Evolutionary conservation across 106 monocot genomes (phyloP).

Genomic region (Dendrobium nobile): DNA sequence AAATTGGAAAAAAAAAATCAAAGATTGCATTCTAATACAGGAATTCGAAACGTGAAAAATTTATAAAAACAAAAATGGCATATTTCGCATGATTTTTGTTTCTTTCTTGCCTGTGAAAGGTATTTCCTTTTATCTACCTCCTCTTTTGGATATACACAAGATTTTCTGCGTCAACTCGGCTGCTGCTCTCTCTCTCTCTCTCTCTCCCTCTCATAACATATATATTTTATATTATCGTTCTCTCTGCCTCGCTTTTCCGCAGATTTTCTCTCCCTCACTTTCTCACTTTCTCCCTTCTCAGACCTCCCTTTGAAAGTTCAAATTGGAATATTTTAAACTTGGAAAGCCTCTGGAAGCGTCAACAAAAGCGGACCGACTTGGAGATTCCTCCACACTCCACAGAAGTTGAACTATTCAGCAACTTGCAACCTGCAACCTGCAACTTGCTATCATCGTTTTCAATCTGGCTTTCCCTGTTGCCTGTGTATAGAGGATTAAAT

Average conservation of each 20-base stretch:
- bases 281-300: background rate
- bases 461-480: background rate
- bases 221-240: background rate
- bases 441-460: no score
- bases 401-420: background rate
- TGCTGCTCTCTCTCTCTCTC: background rate
- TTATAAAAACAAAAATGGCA: background rate
- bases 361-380: background rate
- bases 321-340: background rate
- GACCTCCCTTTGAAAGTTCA: background rate
- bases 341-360: background rate
- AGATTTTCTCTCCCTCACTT: background rate
- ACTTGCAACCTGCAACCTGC: background rate
- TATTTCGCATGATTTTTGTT: background rate
- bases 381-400: background rate
- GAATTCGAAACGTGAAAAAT: background rate
- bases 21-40: background rate
- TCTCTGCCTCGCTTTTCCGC: background rate
- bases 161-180: background rate
- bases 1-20: background rate
- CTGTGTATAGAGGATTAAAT: background rate
- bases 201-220: background rate
- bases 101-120: background rate
- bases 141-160: background rate
- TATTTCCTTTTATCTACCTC: background rate